These are phyloP conservation scores for Cladosporium sp. DNA, from an alignment of 2,329 filamentous ascomycete species.

Conservation along the genomic window DNA sequence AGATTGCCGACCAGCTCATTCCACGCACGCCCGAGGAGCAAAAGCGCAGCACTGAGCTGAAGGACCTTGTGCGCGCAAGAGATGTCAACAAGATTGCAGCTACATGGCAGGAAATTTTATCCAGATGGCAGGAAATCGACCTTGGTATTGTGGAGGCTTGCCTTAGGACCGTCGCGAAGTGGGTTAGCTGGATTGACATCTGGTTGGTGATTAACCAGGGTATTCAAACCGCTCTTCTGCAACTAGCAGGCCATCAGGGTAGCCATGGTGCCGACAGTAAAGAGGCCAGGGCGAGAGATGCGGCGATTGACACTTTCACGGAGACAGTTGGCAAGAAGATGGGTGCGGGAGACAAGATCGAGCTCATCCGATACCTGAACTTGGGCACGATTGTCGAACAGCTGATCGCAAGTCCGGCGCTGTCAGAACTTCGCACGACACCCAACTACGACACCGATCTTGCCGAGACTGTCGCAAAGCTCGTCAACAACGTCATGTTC, in stretches of 20 bases:
- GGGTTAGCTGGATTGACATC: constrained; percentile 99
- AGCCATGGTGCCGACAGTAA: constrained; percentile 51
- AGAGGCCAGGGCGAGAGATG: constrained; percentile 73
- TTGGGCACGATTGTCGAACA: constrained; percentile 78
- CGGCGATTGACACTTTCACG: constrained; percentile 88
- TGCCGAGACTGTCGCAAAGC: constrained; percentile 87
- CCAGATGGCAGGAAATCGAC: constrained; percentile 62
- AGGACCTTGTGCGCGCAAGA: constrained; percentile 78
- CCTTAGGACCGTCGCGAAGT: constrained; percentile 85
- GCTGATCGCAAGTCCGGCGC: constrained; percentile 73
- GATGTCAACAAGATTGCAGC: constrained; percentile 83
- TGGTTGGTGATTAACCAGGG: constrained; percentile 83
- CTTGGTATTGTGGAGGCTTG: constrained; percentile 78
- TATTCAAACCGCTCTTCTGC: constrained; percentile 78
- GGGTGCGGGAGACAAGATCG: constrained; percentile 86
- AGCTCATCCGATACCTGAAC: constrained; percentile 87
- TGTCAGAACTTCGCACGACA: constrained; percentile 72
- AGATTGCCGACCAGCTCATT: constrained; percentile 90
- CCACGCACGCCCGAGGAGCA: constrained; percentile 70
- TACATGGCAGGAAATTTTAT: constrained; percentile 87
- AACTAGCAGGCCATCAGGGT: constrained; percentile 71
- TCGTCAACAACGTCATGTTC: constrained; percentile 82
- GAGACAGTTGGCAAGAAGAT: constrained; percentile 98
- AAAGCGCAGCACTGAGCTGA: constrained; percentile 81
- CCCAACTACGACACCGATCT: constrained; percentile 91